Evolutionary conservation across 805 yeast species (phyloP), one percentile per base, ranked within the genome.

Genomic region (Wickerhamia fluorescens): DNA sequence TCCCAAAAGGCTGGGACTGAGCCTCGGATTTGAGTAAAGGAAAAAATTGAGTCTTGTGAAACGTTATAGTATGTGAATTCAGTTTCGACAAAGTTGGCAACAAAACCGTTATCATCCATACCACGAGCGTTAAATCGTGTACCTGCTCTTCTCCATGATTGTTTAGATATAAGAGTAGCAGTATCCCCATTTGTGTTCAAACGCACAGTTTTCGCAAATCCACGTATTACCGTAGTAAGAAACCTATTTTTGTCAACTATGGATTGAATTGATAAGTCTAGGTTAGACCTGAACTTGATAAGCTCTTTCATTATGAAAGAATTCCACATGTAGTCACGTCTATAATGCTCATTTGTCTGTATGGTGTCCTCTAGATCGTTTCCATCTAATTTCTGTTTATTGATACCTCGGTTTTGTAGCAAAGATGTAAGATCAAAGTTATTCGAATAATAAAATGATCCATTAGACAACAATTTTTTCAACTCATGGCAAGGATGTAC

Each of bases 1-100:
- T 92, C 98, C 98, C 98, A 92, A 47, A 92, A 92, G 1, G 89
- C 69, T 0, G 99, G 98, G 3, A 92, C 88, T 12, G 94, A 81
- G 7, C 99, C 99, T 51, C 99, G 68, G n/a, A 92, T 75, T 54
- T 88, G 95, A 1, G 81, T 72, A 53, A 78, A 88, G 2, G 96
- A 75, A 50, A 74, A 87, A 5, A 65, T 72, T 59, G 56, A 71
- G 58, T 46, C 44, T 56, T 47, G 49, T 66, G 61, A 65, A 45
- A 46, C 38, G 31, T 48, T 47, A 30, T 73, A 71, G 50, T 78
- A 61, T 19, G 92, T 79, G 22, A 84, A 70, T 51, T 92, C 99
- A 0, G 97, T 86, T 17, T 39, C 43, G 7, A 62, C 69, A 41
- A 57, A 71, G 40, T 72, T 71, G 3, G 75, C 58, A 9, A 61